phyloP scores from a whole-genome alignment of 148 eudicot species.

The Chenopodium album region DNA sequence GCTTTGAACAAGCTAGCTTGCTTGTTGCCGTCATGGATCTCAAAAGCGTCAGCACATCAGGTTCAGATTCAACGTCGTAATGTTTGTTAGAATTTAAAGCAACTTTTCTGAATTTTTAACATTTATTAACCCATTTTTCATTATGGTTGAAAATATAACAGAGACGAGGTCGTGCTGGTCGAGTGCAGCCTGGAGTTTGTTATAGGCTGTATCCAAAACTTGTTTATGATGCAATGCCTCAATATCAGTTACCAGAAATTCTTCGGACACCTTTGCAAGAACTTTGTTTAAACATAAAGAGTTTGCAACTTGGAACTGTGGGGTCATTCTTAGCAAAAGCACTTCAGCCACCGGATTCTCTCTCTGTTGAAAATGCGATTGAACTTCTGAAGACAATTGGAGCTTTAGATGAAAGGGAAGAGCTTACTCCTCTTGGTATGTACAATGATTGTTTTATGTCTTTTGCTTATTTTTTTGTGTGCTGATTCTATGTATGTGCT shows the following conservation, averaged over 20 bases:
- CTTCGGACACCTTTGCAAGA: constrained; percentile 96
- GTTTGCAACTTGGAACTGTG: constrained; percentile 78
- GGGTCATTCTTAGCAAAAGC: constrained; percentile 82
- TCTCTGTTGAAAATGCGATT: constrained; percentile 87
- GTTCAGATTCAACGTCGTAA: constrained; percentile 31
- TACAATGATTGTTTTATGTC: neutral
- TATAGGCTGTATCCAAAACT: constrained; percentile 83
- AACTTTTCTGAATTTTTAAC: neutral
- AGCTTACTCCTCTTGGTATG: constrained; percentile 92
- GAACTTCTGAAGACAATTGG: constrained; percentile 96
- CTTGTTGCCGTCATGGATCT: constrained; percentile 94
- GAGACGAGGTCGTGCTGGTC: constrained; percentile 99
- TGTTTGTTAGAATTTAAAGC: neutral
- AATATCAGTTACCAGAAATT: constrained; percentile 95
- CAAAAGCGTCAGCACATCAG: constrained; percentile 99
- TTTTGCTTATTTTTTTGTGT: neutral
- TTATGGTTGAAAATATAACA: constrained; percentile 27
- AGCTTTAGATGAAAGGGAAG: constrained; percentile 85
- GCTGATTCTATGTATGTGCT: neutral
- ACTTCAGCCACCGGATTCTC: constrained; percentile 96
- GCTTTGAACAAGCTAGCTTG: constrained; percentile 97
- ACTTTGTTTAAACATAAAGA: constrained; percentile 85
- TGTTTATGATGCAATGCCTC: constrained; percentile 84
- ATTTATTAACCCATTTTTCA: constrained; percentile 3
- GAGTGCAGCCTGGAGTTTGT: constrained; percentile 95